Conservation (phyloP, 352 stramenopile species). For the Pythium coloratum region DNA sequence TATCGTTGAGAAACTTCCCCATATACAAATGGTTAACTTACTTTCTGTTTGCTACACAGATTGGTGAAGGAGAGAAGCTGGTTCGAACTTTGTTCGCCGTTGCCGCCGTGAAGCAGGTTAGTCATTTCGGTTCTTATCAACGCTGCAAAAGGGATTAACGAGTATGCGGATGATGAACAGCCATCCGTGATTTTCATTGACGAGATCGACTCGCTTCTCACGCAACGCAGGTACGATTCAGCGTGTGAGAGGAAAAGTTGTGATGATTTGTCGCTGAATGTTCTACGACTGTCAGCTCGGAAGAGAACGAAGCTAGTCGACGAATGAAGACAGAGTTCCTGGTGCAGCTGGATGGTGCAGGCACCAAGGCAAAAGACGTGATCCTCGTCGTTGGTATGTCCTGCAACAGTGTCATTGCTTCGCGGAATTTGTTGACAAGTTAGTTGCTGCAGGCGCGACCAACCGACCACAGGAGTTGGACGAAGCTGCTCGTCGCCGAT, state of each 20-base stretch:
- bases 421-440: background rate
- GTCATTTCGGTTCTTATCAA: too few relatives aligned
- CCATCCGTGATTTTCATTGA: constrained; percentile 99
- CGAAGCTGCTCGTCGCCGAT: constrained; percentile 95
- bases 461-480: constrained; percentile 98
- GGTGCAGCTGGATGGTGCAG: constrained; percentile 96
- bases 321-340: constrained; percentile 99
- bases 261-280: background rate
- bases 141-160: background rate
- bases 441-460: constrained; percentile 79
- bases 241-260: constrained; percentile 1
- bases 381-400: constrained; percentile 85
- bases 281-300: constrained; percentile 47
- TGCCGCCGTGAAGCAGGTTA: constrained; percentile 88
- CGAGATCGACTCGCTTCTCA: constrained; percentile 99
- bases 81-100: constrained; percentile 97
- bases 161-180: constrained; percentile 33
- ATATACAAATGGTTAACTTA: background rate
- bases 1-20: background rate
- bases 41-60: constrained; percentile 40
- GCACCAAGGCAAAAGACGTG: constrained; percentile 89
- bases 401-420: background rate
- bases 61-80: constrained; percentile 98
- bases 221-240: constrained; percentile 81
- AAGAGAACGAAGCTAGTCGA: constrained; percentile 97